phyloP scores from a whole-genome alignment of 176 grass and related monocot species.

The Bonia amplexicaulis region DNA sequence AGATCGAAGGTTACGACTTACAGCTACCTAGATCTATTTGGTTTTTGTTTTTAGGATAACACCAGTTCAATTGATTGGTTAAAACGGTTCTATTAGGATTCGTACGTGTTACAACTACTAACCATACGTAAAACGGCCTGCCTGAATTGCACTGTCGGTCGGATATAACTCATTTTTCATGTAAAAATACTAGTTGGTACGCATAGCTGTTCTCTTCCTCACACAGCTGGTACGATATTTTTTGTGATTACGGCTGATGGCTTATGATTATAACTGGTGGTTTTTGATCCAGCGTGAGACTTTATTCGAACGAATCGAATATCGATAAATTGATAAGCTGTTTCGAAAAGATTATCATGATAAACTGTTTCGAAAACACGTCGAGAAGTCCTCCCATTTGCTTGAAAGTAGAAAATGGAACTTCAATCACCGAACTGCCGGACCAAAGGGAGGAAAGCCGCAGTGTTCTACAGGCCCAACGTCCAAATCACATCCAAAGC shows the following conservation, averaged over 20 bases:
- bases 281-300: no score
- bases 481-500: background rate
- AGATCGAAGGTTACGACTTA: background rate
- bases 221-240: background rate
- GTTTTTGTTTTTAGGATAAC: background rate
- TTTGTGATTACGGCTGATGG: accelerated
- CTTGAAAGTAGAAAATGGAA: background rate
- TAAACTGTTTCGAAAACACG: no score
- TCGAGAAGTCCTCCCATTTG: no score
- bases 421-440: background rate
- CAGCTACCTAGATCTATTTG: no score
- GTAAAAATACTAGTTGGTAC: background rate
- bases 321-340: no score
- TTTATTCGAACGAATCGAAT: no score
- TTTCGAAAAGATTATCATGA: no score
- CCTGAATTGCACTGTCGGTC: background rate
- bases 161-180: background rate
- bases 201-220: background rate
- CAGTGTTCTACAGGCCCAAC: background rate
- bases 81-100: background rate
- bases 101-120: background rate
- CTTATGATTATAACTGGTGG: no score
- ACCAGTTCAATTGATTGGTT: background rate
- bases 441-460: background rate
- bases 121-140: background rate